Conservation (phyloP, 768 basidiomycete species). For the Rhizopogon vesiculosus region DNA sequence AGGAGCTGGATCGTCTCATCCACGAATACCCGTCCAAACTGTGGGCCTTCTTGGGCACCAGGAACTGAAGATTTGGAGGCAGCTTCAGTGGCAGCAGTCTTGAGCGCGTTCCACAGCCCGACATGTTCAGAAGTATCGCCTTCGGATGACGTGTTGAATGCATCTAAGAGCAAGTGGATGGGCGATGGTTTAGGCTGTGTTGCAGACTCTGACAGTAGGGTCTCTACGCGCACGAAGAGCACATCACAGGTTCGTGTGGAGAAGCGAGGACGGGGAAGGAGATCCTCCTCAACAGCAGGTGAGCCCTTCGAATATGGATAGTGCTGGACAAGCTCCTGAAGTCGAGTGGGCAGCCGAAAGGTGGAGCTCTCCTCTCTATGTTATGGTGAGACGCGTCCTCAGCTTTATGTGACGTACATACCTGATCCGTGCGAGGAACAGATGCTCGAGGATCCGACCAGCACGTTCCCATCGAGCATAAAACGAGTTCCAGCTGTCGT, state of each 20-base stretch:
- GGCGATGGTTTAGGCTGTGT: conserved; percentile 45
- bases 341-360: conserved; percentile 60
- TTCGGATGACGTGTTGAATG: conserved; percentile 40
- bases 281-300: conserved; percentile 29
- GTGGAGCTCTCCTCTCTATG: conserved; percentile 53
- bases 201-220: conserved; percentile 36
- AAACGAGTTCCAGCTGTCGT: conserved; percentile 60
- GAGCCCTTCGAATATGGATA: conserved; percentile 54
- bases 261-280: conserved; percentile 62
- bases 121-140: conserved; percentile 31
- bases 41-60: conserved; percentile 31
- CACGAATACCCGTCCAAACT: conserved; percentile 51
- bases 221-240: conserved; percentile 62
- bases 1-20: conserved; percentile 61
- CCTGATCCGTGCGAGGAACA: conserved; percentile 74
- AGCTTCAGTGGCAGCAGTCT: conserved; percentile 32
- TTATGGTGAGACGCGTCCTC: neutral
- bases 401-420: conserved; percentile 21
- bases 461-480: conserved; percentile 73
- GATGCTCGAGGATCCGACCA: conserved; percentile 69
- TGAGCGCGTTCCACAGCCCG: conserved; percentile 54
- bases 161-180: conserved; percentile 56
- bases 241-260: conserved; percentile 63
- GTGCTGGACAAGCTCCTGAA: conserved; percentile 61
- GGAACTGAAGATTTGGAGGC: conserved; percentile 10